Evolutionary conservation across 2,329 filamentous ascomycete genomes (phyloP), one percentile per base, ranked within the genome.

Genomic region (Pseudogymnoascus sp.): DNA sequence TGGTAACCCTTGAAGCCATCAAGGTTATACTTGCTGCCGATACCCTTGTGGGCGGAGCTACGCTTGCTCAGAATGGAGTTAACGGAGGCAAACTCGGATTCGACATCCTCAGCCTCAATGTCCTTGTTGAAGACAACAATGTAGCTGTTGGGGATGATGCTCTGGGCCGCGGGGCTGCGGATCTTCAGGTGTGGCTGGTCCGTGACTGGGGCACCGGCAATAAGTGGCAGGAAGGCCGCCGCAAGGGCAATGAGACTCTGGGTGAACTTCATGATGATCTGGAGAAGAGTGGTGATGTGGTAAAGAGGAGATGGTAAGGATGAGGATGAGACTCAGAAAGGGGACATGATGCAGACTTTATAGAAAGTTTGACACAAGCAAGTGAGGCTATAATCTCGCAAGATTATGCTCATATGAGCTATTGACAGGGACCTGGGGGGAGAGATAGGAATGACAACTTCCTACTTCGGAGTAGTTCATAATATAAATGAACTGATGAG

Each of bases 101-200:
- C 71, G 67, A 86, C 79, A 36, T 74, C 74, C n/a, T 76, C 77
- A 20, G 78, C 74, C 64, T 74, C 75, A 66, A 50, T 50, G 61
- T 77, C 79, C 65, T 75, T 76, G 71, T 86, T 83, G 76, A 86
- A 87, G 62, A 87, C 83, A 61, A 87, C 83, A 64, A 88, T 86
- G 72, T 85, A 88, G 57, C 77, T 77, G 74, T 83, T 79, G 28
- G 79, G 74, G 41, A 86, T 77, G 62, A 80, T 72, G 67, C 83
- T 74, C 9, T 66, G 65, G 61, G 77, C 78, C 35, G 77, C 71
- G 2, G 76, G 70, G 69, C 85, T 86, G 67, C 74, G 72, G 67
- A 68, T 68, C 57, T 71, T 71, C 30, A 58, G 30, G 54, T 36
- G 54, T 58, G 54, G 16, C 18, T 58, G 22, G 41, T 47, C 41